Percentiles rank a stretch among this genome's conserved stretches.
Conservation (phyloP, 2,329 filamentous ascomycete species). For the Ambrosiella cleistominuta region DNA sequence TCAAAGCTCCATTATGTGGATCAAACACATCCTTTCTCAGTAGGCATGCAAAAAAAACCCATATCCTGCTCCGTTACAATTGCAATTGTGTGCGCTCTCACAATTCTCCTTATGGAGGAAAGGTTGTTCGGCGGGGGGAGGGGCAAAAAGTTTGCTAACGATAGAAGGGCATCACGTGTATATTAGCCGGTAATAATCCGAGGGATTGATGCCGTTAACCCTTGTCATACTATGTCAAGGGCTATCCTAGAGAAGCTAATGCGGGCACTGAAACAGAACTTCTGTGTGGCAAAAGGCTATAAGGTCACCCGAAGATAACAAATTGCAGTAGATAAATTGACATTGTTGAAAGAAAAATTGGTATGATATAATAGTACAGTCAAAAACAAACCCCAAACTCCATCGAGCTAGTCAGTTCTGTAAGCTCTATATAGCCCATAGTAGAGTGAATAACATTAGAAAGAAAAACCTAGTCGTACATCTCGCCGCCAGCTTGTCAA, state of each 20-base stretch:
- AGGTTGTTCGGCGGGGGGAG: not conserved
- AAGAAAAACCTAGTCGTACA: not conserved
- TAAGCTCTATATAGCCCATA: not conserved
- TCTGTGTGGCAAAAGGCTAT: not conserved
- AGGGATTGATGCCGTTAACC: not conserved
- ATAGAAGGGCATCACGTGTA: conserved; percentile 2
- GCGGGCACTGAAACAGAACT: too few relatives aligned
- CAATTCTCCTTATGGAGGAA: not conserved
- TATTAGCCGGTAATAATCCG: not conserved
- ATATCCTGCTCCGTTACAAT: not conserved
- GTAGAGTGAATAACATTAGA: not conserved
- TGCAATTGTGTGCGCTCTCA: not conserved
- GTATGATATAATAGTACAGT: not conserved
- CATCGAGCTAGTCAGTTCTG: not conserved
- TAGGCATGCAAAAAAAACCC: not conserved
- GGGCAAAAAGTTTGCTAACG: conserved; percentile 5
- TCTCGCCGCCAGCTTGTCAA: not conserved
- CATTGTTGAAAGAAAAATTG: not conserved
- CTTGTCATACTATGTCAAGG: not conserved
- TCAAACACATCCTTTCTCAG: not conserved
- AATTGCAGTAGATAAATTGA: not conserved
- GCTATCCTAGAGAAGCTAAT: too few relatives aligned
- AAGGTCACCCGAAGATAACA: not conserved
- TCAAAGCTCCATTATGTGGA: not conserved
- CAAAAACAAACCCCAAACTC: not conserved